Evolutionary conservation across 1,284 basidiomycete species (phyloP).

Genomic region (Kalmanozyma brasiliensis): DNA sequence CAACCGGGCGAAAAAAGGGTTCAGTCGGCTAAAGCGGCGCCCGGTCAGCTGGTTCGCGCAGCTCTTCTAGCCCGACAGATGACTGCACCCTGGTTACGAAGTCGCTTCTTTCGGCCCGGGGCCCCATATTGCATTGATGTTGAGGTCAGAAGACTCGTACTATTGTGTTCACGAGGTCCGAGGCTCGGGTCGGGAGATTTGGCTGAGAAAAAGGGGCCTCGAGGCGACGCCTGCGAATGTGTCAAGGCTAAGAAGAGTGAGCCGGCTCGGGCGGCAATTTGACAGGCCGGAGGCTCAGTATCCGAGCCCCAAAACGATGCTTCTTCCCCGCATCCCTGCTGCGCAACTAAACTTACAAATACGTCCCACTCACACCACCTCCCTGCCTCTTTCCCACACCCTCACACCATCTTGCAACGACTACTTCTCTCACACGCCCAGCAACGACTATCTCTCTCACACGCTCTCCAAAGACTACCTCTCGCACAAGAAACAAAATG

Average conservation of each 20-base stretch:
- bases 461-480: background rate
- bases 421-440: background rate
- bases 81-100: too few species aligned
- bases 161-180: too few species aligned
- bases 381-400: background rate
- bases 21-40: conserved; percentile 37
- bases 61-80: conserved; percentile 4
- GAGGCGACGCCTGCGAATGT: background rate
- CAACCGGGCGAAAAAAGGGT: conserved; percentile 18
- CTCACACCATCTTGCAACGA: conserved; percentile 1
- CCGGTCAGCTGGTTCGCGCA: background rate
- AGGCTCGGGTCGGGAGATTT: background rate
- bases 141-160: too few species aligned
- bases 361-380: conserved; percentile 1
- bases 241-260: background rate
- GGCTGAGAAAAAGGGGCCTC: background rate
- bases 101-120: conserved; percentile 3
- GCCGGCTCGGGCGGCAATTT: conserved; percentile 34
- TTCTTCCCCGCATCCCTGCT: conserved; percentile 23
- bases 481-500: conserved; percentile 35
- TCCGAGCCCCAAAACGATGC: conserved; percentile 6
- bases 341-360: conserved; percentile 7
- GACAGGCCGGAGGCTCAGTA: conserved; percentile 6
- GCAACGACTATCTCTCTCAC: background rate
- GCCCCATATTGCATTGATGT: conserved; percentile 5